These are phyloP conservation scores for Calonectria hawksworthii DNA, from an alignment of 2,329 filamentous ascomycete genomes.

Conservation along the genomic window DNA sequence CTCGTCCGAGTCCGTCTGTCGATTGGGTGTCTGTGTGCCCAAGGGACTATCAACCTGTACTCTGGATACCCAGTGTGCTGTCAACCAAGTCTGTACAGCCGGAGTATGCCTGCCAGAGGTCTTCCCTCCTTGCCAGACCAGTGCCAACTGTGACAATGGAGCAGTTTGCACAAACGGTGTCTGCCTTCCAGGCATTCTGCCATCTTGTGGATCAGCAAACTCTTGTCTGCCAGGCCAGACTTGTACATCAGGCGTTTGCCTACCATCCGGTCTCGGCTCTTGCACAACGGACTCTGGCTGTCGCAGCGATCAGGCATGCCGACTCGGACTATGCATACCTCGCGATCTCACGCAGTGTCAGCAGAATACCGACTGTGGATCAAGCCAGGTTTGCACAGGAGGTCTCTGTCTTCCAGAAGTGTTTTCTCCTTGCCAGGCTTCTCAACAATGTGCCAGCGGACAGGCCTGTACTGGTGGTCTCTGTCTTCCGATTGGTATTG, in stretches of 20 bases:
- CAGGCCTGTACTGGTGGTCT: conserved; percentile 5
- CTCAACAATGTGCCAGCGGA: conserved; percentile 1
- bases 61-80: neutral
- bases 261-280: neutral
- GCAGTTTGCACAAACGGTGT: neutral
- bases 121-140: conserved; percentile 18
- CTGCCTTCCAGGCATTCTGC: conserved; percentile 9
- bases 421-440: neutral
- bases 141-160: conserved; percentile 4
- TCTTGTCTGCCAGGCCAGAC: neutral
- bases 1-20: conserved; percentile 8
- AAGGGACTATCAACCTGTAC: neutral
- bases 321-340: conserved; percentile 21
- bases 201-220: neutral
- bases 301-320: conserved; percentile 12
- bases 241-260: conserved; percentile 15
- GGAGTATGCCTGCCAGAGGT: conserved; percentile 17
- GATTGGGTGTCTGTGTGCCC: conserved; percentile 18
- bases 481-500: conserved; percentile 14
- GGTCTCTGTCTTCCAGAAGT: conserved; percentile 15
- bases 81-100: conserved; percentile 9
- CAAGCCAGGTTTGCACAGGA: conserved; percentile 10
- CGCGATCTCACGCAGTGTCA: neutral
- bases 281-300: conserved; percentile 4
- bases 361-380: neutral